Evolutionary conservation across 2,329 filamentous ascomycete genomes (phyloP), one percentile per base, ranked within the genome.

Genomic region (Seiridium unicorne): DNA sequence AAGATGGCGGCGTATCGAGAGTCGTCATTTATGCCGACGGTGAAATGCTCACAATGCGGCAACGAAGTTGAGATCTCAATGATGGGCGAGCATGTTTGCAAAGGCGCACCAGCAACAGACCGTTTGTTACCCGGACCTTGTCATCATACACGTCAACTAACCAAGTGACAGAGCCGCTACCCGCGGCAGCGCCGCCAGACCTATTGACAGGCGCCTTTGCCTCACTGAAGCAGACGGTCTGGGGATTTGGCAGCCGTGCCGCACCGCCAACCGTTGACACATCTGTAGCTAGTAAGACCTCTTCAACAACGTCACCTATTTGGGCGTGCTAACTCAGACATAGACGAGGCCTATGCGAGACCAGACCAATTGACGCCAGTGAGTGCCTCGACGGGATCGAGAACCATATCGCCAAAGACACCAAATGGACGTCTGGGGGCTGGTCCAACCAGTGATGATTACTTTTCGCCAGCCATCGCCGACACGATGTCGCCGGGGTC

Each of bases 41-140:
- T 96, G 76, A 96, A 94, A 81, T 96, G 92, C 76, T 96, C 92
- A 57, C 87, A 83, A 77, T 96, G 92, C 72, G 85, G 87, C 46
- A 75, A 79, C 46, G 86, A 93, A 69, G 91, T 97, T 61, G 89
- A 93, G 71, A 95, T 97, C 66, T 89, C 90, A 46, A 80, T 88
- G 73, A 90, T 97, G 89, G 92, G 91, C 63, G 92, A 96, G 63
- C 93, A 97, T 78, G 73, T 91, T 62, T 97, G 93, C 74, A 74
- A 74, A 51, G 77, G 74, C 61, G 62, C 74, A 59, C 70, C 77
- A 62, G 70, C 79, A 75, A 77, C 78, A 69, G 82, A 83, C 69
- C 73, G 84, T 73, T 63, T 44, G 71, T 70, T 42, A 55, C 57
- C n/a, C 62, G 34, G 34, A 35, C 11, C 18, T 18, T 53, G 11